Conservation (phyloP, 305 asterid species). For the Fraxinus dipetala region DNA sequence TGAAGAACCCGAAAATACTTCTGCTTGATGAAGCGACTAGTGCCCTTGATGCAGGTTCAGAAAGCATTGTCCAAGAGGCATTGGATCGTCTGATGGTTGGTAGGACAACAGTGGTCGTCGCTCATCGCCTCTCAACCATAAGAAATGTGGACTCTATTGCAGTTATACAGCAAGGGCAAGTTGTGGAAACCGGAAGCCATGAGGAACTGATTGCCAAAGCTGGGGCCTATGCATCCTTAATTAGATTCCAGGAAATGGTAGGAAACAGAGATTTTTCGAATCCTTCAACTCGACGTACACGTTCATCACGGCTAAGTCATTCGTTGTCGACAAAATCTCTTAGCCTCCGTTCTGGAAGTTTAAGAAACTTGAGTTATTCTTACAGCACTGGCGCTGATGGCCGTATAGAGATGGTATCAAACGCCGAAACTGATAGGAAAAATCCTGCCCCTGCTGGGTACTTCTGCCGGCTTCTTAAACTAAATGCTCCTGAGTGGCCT, state of each 20-base stretch:
- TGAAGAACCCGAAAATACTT: not conserved
- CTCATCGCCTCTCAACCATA: constrained; percentile 93
- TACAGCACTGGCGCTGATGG: constrained; percentile 99
- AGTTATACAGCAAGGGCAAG: constrained; percentile 94
- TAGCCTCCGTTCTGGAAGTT: constrained; percentile 96
- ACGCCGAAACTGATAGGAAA: constrained; percentile 80
- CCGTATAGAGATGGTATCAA: constrained; percentile 92
- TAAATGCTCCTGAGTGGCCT: constrained; percentile 99
- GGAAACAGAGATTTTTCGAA: constrained; percentile 81
- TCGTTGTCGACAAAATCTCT: constrained; percentile 90
- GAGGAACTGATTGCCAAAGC: constrained; percentile 86
- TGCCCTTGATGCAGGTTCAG: constrained; percentile 32
- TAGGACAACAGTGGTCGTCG: constrained; percentile 87
- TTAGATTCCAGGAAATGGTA: constrained; percentile 90
- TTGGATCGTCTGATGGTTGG: constrained; percentile 96
- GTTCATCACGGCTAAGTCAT: constrained; percentile 81
- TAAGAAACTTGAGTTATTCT: constrained; percentile 80
- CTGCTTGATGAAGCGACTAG: not conserved
- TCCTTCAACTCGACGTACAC: constrained; percentile 82
- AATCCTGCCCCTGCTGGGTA: constrained; percentile 84
- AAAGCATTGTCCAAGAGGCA: constrained; percentile 94
- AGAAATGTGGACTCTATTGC: constrained; percentile 86
- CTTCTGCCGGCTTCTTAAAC: constrained; percentile 75
- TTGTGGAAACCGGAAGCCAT: constrained; percentile 91
- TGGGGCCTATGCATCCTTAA: constrained; percentile 83